phyloP scores from a whole-genome alignment of 495 filamentous ascomycete species.

The Pyronema domesticum region DNA sequence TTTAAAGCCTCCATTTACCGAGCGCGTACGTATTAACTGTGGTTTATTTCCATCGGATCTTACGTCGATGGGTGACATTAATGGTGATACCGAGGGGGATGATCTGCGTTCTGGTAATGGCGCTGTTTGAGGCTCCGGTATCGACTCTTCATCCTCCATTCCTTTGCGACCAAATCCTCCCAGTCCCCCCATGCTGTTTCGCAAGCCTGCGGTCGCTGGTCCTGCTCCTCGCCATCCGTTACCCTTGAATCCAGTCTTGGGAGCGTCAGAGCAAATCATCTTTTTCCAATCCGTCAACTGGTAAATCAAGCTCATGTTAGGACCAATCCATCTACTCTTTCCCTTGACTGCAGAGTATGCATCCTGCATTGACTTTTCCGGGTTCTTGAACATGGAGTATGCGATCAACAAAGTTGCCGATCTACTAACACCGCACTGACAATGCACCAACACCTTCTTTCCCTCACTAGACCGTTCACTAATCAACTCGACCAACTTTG shows the following conservation, averaged over 20 bases:
- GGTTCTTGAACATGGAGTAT: slow-evolving; percentile 86
- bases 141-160: slow-evolving; percentile 20
- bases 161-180: slow-evolving; percentile 17
- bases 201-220: slow-evolving; percentile 11
- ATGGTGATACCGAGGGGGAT: slow-evolving; percentile 13
- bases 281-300: slow-evolving; percentile 85
- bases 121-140: slow-evolving; percentile 23
- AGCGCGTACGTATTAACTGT: slow-evolving; percentile 22
- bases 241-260: slow-evolving; percentile 7
- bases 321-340: slow-evolving; percentile 87
- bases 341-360: slow-evolving; percentile 81
- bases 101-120: slow-evolving; percentile 20
- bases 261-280: slow-evolving; percentile 36
- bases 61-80: slow-evolving; percentile 1
- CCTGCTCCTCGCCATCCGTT: slow-evolving; percentile 15
- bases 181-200: slow-evolving; percentile 14
- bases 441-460: slow-evolving; percentile 83
- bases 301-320: slow-evolving; percentile 97
- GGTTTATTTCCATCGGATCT: slow-evolving; percentile 2
- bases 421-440: slow-evolving; percentile 86
- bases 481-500: slow-evolving; percentile 69
- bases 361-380: slow-evolving; percentile 70
- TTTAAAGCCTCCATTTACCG: slow-evolving; percentile 22
- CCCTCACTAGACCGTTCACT: slow-evolving; percentile 58
- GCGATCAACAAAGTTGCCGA: slow-evolving; percentile 95